phyloP scores from a whole-genome alignment of 2,329 filamentous ascomycete genomes.

The Didymella exigua region DNA sequence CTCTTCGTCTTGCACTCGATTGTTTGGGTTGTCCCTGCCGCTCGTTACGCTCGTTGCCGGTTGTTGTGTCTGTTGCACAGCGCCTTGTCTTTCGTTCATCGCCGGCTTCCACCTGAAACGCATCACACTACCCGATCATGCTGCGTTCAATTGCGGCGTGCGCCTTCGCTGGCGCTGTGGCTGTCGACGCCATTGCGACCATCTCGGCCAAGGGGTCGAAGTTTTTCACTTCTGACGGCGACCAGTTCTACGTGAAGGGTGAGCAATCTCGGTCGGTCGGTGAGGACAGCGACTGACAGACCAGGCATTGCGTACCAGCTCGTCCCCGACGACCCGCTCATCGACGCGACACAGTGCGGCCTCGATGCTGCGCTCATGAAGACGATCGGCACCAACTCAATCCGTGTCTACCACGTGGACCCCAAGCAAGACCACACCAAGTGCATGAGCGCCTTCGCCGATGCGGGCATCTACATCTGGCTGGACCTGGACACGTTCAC shows the following conservation, averaged over 20 bases:
- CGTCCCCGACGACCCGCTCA: conserved; percentile 73
- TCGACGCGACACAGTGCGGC: conserved; percentile 75
- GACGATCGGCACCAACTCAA: conserved; percentile 78
- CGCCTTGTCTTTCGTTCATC: background rate
- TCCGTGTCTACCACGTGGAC: conserved; percentile 89
- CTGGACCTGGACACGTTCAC: conserved; percentile 76
- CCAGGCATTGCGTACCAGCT: conserved; percentile 75
- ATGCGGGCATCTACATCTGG: conserved; percentile 74
- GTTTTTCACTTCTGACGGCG: conserved; percentile 81
- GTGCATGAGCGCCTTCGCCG: conserved; percentile 81
- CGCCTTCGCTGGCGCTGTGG: conserved; percentile 36
- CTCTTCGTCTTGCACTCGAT: background rate
- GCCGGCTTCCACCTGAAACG: background rate
- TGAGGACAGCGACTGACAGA: background rate
- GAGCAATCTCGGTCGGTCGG: conserved; percentile 8
- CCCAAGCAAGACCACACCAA: conserved; percentile 70
- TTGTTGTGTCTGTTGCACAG: conserved; percentile 5
- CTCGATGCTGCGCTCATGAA: conserved; percentile 80
- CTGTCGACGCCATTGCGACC: conserved; percentile 58
- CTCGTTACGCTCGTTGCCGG: conserved; percentile 1
- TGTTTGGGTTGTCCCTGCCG: background rate
- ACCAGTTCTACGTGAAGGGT: conserved; percentile 87
- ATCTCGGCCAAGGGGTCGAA: conserved; percentile 74
- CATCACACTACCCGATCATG: conserved; percentile 21
- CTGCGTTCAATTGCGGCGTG: conserved; percentile 23